Conservation (phyloP, 352 stramenopile species). For the Phytophthora palmivora region DNA sequence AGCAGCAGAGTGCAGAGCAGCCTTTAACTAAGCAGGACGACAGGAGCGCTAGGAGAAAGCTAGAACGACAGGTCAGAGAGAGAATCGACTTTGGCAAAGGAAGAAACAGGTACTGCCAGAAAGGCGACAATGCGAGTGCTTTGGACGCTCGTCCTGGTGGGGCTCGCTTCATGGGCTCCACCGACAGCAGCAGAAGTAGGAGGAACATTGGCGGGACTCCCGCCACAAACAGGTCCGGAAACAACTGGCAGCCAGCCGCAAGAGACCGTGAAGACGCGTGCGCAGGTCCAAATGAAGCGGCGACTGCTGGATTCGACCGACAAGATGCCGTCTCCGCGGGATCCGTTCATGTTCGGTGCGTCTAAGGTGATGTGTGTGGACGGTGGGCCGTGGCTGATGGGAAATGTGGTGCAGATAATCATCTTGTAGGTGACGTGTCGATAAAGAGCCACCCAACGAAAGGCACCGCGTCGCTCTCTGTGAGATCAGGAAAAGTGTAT, state of each 20-base stretch:
- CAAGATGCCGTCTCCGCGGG: slow-evolving; percentile 44
- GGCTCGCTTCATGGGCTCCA: slow-evolving; percentile 2
- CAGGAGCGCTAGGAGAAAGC: not conserved
- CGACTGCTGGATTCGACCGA: slow-evolving; percentile 34
- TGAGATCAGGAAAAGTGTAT: slow-evolving; percentile 59
- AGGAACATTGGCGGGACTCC: slow-evolving; percentile 4
- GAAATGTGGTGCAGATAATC: slow-evolving; percentile 48
- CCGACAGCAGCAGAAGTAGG: not conserved
- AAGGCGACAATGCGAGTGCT: slow-evolving; percentile 9
- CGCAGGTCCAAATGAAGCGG: slow-evolving; percentile 30
- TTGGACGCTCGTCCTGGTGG: slow-evolving; percentile 18
- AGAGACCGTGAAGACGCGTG: slow-evolving; percentile 1
- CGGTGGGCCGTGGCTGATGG: not conserved
- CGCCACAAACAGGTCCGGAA: not conserved
- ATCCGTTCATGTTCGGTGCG: slow-evolving; percentile 65
- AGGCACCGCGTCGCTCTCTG: slow-evolving; percentile 58
- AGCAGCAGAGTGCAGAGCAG: too few relatives aligned
- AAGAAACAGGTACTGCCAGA: not conserved
- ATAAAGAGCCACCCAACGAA: slow-evolving; percentile 66
- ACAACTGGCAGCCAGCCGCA: slow-evolving; percentile 1
- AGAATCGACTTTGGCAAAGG: not conserved
- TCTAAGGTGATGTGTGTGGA: not conserved
- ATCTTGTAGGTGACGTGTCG: slow-evolving; percentile 61
- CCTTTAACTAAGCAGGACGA: not conserved
- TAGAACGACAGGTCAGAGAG: not conserved